Percentiles rank a stretch among this genome's conserved stretches.
These are phyloP conservation scores for Artemisia tridentata DNA, from an alignment of 129 eudicot species.

Conservation along the genomic window DNA sequence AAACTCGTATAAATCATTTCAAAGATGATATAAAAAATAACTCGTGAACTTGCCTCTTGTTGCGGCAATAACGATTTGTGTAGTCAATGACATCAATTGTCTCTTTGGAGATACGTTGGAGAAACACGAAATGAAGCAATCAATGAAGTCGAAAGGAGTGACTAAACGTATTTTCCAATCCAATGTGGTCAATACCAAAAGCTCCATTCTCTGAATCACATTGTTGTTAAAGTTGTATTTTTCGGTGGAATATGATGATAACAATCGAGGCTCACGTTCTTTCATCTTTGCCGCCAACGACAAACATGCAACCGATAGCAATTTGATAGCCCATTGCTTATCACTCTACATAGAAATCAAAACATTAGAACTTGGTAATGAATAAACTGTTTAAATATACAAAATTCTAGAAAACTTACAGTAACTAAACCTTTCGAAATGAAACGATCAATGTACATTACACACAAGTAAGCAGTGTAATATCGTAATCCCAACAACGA, in stretches of 20 bases:
- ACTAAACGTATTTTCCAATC: constrained; percentile 60
- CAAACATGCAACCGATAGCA: constrained; percentile 60
- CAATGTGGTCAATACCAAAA: constrained; percentile 48
- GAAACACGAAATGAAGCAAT: constrained; percentile 40
- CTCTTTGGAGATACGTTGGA: constrained; percentile 1
- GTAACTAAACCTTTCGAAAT: constrained; percentile 38
- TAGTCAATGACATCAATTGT: constrained; percentile 16
- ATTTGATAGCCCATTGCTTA: constrained; percentile 51
- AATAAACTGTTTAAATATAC: not conserved
- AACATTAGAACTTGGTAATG: not conserved
- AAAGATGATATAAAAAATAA: not conserved
- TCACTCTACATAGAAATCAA: constrained; percentile 33
- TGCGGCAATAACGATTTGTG: constrained; percentile 39
- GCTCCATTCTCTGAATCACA: constrained; percentile 64
- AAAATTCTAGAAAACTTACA: constrained; percentile 36
- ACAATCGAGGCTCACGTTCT: constrained; percentile 30
- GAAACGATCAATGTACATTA: constrained; percentile 63
- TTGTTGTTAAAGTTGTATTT: constrained; percentile 32
- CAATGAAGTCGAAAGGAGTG: constrained; percentile 56
- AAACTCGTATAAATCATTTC: not conserved
- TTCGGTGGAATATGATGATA: constrained; percentile 29
- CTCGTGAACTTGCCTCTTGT: constrained; percentile 37
- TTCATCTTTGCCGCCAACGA: constrained; percentile 73
- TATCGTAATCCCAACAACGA: constrained; percentile 33
- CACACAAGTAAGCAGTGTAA: constrained; percentile 61